Evolutionary conservation across 257 asterid genomes (phyloP).

Genomic region (Scutellaria barbata): DNA sequence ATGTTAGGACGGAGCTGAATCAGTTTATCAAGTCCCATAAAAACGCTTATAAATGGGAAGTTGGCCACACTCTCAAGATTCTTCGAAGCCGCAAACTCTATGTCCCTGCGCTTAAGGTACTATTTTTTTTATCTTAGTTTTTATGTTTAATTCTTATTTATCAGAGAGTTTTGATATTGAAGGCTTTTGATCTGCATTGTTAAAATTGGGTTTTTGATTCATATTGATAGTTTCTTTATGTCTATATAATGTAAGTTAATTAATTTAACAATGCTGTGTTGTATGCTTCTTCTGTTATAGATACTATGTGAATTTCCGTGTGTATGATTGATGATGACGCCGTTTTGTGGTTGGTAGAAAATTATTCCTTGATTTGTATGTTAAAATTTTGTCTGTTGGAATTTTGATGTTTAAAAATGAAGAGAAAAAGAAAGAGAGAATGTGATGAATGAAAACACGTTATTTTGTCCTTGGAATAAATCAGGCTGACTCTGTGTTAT

Average conservation of each 20-base stretch:
- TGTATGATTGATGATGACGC: not conserved
- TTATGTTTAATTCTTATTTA: not conserved
- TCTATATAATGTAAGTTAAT: not conserved
- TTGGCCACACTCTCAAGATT: constrained; percentile 68
- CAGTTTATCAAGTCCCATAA: constrained; percentile 69
- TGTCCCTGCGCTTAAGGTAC: constrained; percentile 81
- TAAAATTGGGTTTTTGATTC: constrained; percentile 10
- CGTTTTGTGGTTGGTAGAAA: not conserved
- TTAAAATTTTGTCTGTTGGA: too few relatives aligned
- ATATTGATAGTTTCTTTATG: not conserved
- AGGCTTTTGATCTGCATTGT: constrained; percentile 24
- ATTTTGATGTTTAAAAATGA: not conserved
- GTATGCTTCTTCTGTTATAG: not conserved
- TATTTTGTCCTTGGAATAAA: not conserved
- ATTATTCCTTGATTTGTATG: not conserved
- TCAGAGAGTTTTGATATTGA: not conserved
- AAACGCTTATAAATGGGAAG: constrained; percentile 93
- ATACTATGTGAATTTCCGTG: not conserved
- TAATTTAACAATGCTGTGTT: not conserved
- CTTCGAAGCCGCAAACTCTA: constrained; percentile 79
- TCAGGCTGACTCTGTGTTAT: not conserved
- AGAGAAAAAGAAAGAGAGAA: not conserved
- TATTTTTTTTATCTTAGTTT: not conserved
- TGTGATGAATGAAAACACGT: not conserved
- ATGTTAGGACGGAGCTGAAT: constrained; percentile 62